phyloP scores from a whole-genome alignment of 2,329 filamentous ascomycete species.

The Lachnellula cervina region DNA sequence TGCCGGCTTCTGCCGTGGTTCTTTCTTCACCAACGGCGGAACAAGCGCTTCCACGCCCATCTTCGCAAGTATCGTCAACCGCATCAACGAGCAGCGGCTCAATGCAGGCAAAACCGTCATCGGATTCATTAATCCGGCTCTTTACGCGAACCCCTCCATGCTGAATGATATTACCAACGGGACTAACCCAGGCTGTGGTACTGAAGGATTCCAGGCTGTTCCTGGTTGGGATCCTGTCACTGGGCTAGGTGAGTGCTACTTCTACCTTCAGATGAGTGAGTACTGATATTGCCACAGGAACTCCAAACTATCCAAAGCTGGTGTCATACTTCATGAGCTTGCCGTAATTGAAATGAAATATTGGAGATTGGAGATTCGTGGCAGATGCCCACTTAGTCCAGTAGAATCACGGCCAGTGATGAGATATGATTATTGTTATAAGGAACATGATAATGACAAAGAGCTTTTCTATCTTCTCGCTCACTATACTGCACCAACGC shows the following conservation, averaged over 20 bases:
- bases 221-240: slow-evolving; percentile 23
- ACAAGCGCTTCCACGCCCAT: background rate
- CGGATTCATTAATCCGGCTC: slow-evolving; percentile 39
- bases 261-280: background rate
- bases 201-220: slow-evolving; percentile 15
- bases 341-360: slow-evolving; percentile 6
- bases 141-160: slow-evolving; percentile 44
- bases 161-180: slow-evolving; percentile 41
- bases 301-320: slow-evolving; percentile 27
- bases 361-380: too few relatives aligned
- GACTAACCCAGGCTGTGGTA: slow-evolving; percentile 33
- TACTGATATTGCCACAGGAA: background rate
- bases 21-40: background rate
- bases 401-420: too few relatives aligned
- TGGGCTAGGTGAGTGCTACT: slow-evolving; percentile 13
- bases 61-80: background rate
- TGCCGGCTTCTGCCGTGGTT: background rate
- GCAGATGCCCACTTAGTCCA: too few relatives aligned
- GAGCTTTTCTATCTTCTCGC: too few relatives aligned
- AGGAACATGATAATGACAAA: too few relatives aligned
- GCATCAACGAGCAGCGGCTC: slow-evolving; percentile 1
- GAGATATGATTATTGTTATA: too few relatives aligned
- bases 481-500: too few relatives aligned
- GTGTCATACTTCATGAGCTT: slow-evolving; percentile 20
- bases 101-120: background rate